Base-by-base conservation (phyloP, 768 basidiomycete genomes). In the Chalciporus pseudorubinellus region DNA sequence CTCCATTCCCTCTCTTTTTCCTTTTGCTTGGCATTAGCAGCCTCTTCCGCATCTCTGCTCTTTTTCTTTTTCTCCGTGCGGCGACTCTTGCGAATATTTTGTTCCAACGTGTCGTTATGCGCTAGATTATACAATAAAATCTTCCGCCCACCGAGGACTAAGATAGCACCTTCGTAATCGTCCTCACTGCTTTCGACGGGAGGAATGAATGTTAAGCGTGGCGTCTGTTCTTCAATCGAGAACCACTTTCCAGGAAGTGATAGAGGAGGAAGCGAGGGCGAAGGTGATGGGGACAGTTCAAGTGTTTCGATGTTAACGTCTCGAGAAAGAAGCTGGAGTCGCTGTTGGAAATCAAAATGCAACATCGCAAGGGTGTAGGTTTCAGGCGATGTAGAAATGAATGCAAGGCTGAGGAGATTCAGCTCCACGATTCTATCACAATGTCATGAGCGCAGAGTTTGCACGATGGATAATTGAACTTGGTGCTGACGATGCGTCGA, bases 141-240 rank as follows among this genome's bases (percentile, higher is more conserved):
- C 63, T 80, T 82, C 22, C 73, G 75, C 0, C 87, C 88, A 49
- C 90, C 89, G 1, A 87, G 60, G 6, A 92, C 74, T 21, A 92
- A 67, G 9, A 92, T 66, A 16, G 86, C 89, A n/a, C 87, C 89
- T n/a, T 72, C 69, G 50, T 78, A 70, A 21, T 70, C 70, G 2
- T 61, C 64, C 1, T 59, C 66, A 6, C 62, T 64, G 3, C 55
- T 56, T 4, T 63, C 33, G 0, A 48, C 38, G 7, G 62, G 59
- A 40, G 68, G 64, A 3, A 77, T 61, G 24, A 60, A 54, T 69
- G 79, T 59, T 16, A 85, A 60, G 28, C 63, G 70, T 0, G 78
- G 76, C 7, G 69, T 51, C 4, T 68, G 56, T 36, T 79, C 74
- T 31, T 72, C 70, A 10, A 68, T 52, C 10, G 53, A 59, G 51